Conservation (phyloP, 495 filamentous ascomycete genomes). For the Echria macrotheca region DNA sequence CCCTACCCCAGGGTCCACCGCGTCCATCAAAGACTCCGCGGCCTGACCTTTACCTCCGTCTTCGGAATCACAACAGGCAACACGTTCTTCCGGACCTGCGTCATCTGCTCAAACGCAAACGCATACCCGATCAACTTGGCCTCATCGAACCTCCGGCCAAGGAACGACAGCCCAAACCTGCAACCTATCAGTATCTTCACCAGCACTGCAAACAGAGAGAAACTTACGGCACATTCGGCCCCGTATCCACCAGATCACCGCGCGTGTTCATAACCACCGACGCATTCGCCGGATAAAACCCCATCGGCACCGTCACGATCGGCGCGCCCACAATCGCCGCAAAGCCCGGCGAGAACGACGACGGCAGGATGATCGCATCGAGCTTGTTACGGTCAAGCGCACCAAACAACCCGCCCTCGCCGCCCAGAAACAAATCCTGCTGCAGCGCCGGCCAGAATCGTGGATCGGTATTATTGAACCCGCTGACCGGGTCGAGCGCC, state of each 20-base stretch:
- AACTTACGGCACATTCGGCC: constrained; percentile 8
- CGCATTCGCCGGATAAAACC: constrained; percentile 18
- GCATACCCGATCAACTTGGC: constrained; percentile 53
- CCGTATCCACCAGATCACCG: constrained; percentile 11
- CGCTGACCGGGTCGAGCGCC: constrained; percentile 11
- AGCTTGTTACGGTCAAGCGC: constrained; percentile 16
- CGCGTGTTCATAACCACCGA: constrained; percentile 1
- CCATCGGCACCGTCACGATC: constrained; percentile 40
- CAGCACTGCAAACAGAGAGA: background rate
- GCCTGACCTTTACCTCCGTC: too few species aligned
- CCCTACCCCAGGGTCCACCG: too few species aligned
- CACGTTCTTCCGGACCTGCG: constrained; percentile 39
- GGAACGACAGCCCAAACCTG: constrained; percentile 37
- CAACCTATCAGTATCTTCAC: background rate
- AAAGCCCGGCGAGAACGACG: constrained; percentile 20
- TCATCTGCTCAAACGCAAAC: constrained; percentile 63
- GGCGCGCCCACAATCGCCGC: constrained; percentile 27
- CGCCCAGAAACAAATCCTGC: constrained; percentile 10
- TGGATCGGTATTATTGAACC: background rate
- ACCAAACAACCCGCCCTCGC: constrained; percentile 3
- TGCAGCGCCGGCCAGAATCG: constrained; percentile 11
- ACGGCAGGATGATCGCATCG: constrained; percentile 40
- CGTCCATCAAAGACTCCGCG: too few species aligned
- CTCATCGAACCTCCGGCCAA: constrained; percentile 52
- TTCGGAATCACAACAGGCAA: constrained; percentile 44